Evolutionary conservation across 257 asterid species (phyloP), one percentile per base, ranked within the genome.

Genomic region (Solanum chilense): DNA sequence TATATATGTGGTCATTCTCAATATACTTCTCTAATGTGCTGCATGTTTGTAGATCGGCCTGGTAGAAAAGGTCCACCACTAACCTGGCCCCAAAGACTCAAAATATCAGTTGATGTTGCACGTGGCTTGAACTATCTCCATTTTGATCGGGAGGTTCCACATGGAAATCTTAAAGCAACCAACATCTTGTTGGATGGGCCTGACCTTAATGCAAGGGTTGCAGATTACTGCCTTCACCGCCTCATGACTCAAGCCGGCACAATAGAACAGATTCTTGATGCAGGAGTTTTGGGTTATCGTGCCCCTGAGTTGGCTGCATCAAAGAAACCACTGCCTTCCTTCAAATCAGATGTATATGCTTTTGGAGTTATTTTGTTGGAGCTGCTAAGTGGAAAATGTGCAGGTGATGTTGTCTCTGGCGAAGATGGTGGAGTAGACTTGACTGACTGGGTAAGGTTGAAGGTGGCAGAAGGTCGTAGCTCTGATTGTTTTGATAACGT

Each of bases 101-200:
- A 97, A 85, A 95, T 97, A 86, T 96, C 98, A 44, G 98, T 97
- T 20, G 99, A 97, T 73, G 87, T 95, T 84, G 99, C 98, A 88
- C 99, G 99, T 87, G 99, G 99, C 94, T 93, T 97, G 88, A 97
- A 97, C 90, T 97, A 97, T 90, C 99, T 97, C 95, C 99, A 97
- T 93, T 97, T 97, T 68, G 99, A 97, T 90, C 96, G 98, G 4
- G 99, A 95, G 20, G 91, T 97, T 27, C 99, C 99, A 35, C 99
- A 97, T 9, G 99, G 99, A 41, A 97, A 97, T 91, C 95, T 97
- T 52, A 97, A 97, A 89, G 98, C 99, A 29, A 91, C 95, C 74
- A 96, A 97, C 73, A 80, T 97, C 70, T 89, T 97, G 21, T 93
- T 97, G 78, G 99, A 96, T 11, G 99, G 99, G 14, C 95, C 95